phyloP scores from a whole-genome alignment of 2,329 filamentous ascomycete genomes.

The Sporothrix sp. region DNA sequence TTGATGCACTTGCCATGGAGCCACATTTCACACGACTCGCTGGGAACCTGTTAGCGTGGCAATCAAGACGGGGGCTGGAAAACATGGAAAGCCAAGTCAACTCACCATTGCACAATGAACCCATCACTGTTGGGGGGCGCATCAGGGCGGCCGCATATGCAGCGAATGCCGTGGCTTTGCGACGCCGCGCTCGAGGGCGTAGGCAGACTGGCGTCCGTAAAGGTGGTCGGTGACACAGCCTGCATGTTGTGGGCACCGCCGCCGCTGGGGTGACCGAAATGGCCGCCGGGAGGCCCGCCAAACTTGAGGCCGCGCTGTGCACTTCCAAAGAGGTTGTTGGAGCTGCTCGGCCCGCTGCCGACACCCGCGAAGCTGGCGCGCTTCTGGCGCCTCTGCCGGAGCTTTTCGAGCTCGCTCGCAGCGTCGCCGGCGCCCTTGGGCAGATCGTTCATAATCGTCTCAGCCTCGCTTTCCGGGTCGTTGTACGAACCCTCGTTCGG shows the following conservation, averaged over 20 bases:
- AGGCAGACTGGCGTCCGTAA: slow-evolving; percentile 38
- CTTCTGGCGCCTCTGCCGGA: slow-evolving; percentile 41
- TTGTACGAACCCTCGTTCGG: slow-evolving; percentile 24
- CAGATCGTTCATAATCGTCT: slow-evolving; percentile 45
- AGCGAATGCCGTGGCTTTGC: slow-evolving; percentile 40
- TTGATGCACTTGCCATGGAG: slow-evolving; percentile 55
- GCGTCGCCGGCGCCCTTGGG: slow-evolving; percentile 40
- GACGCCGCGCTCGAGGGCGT: slow-evolving; percentile 34
- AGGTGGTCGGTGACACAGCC: slow-evolving; percentile 40
- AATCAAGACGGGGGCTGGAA: not conserved
- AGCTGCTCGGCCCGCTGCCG: not conserved
- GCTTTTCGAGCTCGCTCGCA: slow-evolving; percentile 48
- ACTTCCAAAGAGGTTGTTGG: slow-evolving; percentile 12
- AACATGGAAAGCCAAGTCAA: no score
- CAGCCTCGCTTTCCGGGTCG: slow-evolving; percentile 47
- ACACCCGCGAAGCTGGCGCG: slow-evolving; percentile 19
- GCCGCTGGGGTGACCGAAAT: slow-evolving; percentile 14
- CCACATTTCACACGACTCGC: slow-evolving; percentile 56
- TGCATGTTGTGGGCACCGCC: slow-evolving; percentile 15
- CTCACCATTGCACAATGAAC: slow-evolving; percentile 57
- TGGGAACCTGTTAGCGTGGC: slow-evolving; percentile 22
- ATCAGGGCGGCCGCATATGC: slow-evolving; percentile 42
- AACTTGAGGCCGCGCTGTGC: slow-evolving; percentile 9
- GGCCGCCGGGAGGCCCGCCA: slow-evolving; percentile 15
- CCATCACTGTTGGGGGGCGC: slow-evolving; percentile 36